Conservation (phyloP, 129 eudicot genomes). For the Centaurea solstitialis region DNA sequence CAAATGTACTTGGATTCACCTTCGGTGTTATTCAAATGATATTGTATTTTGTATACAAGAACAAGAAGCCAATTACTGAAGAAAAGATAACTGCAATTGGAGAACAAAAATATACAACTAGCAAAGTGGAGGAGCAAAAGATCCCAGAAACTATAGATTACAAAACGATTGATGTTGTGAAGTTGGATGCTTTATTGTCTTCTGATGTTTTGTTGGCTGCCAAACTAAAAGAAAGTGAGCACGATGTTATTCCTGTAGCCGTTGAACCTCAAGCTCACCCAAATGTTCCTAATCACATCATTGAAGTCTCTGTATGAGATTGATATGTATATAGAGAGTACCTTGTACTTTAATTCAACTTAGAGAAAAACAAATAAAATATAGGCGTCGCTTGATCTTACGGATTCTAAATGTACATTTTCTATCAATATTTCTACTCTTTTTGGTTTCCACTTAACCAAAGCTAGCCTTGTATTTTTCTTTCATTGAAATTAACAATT, state of each 20-base stretch:
- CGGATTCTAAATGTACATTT: conserved; percentile 1
- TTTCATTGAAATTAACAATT: conserved; percentile 16
- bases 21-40: conserved; percentile 66
- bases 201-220: conserved; percentile 32
- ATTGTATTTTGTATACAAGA: conserved; percentile 47
- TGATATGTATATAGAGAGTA: not conserved
- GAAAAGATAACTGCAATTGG: conserved; percentile 17
- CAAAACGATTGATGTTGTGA: conserved; percentile 41
- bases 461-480: not conserved
- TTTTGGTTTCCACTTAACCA: too few species aligned
- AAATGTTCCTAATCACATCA: conserved; percentile 23
- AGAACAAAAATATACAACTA: conserved; percentile 20
- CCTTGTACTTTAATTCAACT: not conserved
- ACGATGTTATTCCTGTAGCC: not conserved
- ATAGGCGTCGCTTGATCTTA: not conserved
- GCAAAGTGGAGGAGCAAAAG: conserved; percentile 19
- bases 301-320: conserved; percentile 31
- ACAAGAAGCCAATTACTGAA: conserved; percentile 28
- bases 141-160: conserved; percentile 20
- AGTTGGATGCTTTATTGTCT: conserved; percentile 33
- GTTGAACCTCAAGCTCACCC: conserved; percentile 22
- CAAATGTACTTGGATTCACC: conserved; percentile 62
- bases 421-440: conserved; percentile 3
- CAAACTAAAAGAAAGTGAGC: conserved; percentile 14
- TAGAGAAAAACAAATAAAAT: not conserved